Conservation (phyloP, 2,329 filamentous ascomycete species). For the Pyrenophora tritici-repentis region DNA sequence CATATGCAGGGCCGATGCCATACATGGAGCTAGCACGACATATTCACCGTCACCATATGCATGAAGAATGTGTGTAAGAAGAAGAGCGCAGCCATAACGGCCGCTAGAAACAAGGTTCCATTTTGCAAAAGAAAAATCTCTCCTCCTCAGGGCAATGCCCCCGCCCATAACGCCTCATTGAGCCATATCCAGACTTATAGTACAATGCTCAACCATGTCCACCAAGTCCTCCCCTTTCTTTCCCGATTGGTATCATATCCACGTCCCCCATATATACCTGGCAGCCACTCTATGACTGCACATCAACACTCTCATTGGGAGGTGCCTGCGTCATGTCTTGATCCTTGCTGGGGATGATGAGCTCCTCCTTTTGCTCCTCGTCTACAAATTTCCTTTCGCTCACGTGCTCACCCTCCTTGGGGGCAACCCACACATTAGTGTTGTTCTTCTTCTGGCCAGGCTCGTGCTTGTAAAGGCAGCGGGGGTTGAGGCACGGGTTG, state of each 20-base stretch:
- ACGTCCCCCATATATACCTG: not conserved
- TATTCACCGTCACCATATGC: not conserved
- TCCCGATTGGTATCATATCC: constrained; percentile 24
- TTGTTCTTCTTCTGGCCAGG: constrained; percentile 80
- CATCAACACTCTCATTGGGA: constrained; percentile 27
- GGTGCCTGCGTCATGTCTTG: constrained; percentile 24
- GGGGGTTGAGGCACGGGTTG: constrained; percentile 87
- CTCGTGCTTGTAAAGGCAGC: constrained; percentile 85
- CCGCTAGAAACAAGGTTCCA: constrained; percentile 10
- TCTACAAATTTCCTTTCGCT: constrained; percentile 89
- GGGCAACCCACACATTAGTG: constrained; percentile 85
- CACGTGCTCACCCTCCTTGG: constrained; percentile 62
- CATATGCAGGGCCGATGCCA: constrained; percentile 5
- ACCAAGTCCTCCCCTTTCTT: constrained; percentile 1
- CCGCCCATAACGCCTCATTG: constrained; percentile 15
- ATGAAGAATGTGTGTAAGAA: not conserved
- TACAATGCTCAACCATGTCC: constrained; percentile 28
- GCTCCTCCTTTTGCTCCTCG: constrained; percentile 69
- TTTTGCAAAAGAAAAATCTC: constrained; percentile 7
- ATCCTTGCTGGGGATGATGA: constrained; percentile 65
- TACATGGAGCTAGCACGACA: no score
- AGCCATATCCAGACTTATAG: constrained; percentile 29
- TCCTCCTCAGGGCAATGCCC: constrained; percentile 8
- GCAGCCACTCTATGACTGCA: constrained; percentile 21
- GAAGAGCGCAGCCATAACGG: constrained; percentile 12